These are phyloP conservation scores for Wickerhamomyces alni DNA, from an alignment of 805 yeast genomes.

Conservation along the genomic window DNA sequence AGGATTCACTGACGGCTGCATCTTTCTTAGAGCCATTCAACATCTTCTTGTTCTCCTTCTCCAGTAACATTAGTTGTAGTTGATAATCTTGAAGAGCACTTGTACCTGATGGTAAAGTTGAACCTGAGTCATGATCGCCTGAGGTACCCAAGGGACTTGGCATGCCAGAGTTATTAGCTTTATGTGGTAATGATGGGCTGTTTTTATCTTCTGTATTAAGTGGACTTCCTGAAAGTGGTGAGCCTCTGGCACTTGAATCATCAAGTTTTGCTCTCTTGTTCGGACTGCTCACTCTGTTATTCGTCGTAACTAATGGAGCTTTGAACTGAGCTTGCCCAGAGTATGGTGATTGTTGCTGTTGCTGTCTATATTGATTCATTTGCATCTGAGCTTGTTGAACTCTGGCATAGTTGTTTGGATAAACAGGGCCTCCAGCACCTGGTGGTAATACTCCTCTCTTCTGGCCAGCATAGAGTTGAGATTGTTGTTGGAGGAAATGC, in stretches of 20 bases:
- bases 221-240: conserved; percentile 10
- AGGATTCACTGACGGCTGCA: conserved; percentile 3
- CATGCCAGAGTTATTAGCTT: neutral
- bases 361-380: conserved; percentile 45
- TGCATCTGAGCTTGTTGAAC: conserved; percentile 37
- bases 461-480: conserved; percentile 21
- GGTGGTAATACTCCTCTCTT: conserved; percentile 9
- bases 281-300: conserved; percentile 9
- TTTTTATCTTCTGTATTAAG: neutral
- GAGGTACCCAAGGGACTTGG: neutral
- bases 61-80: conserved; percentile 68
- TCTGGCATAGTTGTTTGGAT: conserved; percentile 20
- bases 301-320: neutral
- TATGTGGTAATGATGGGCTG: neutral
- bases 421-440: conserved; percentile 8
- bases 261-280: conserved; percentile 18
- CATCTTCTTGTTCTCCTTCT: conserved; percentile 68
- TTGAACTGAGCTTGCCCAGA: conserved; percentile 1
- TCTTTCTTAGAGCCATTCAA: conserved; percentile 44
- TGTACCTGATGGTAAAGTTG: conserved; percentile 10
- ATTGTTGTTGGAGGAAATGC: conserved; percentile 22
- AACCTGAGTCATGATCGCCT: conserved; percentile 1
- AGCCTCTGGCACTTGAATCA: conserved; percentile 5
- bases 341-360: conserved; percentile 22
- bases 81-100: conserved; percentile 75